These are phyloP conservation scores for Inga oerstediana DNA, from an alignment of 306 rosid genomes.

Conservation along the genomic window DNA sequence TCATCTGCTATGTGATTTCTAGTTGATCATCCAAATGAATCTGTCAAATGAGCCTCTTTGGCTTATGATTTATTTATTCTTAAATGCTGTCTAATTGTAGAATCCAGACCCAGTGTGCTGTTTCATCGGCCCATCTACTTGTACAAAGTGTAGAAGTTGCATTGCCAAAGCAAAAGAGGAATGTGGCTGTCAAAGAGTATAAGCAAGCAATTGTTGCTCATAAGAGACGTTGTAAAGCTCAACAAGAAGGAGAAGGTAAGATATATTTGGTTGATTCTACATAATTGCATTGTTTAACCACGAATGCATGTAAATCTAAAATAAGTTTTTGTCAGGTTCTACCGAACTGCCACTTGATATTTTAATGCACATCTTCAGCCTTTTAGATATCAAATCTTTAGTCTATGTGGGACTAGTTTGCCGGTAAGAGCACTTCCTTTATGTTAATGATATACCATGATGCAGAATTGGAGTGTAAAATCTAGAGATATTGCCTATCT, in stretches of 20 bases:
- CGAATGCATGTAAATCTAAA: conserved; percentile 20
- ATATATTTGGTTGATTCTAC: not conserved
- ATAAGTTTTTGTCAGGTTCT: conserved; percentile 50
- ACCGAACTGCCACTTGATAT: conserved; percentile 66
- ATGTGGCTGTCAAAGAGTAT: conserved; percentile 64
- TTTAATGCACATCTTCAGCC: conserved; percentile 69
- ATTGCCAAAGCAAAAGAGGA: conserved; percentile 80
- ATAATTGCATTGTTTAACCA: not conserved
- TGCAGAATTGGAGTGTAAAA: not conserved
- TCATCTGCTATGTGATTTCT: not conserved
- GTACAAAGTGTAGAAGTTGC: conserved; percentile 68
- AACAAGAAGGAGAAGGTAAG: conserved; percentile 61
- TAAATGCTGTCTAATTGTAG: conserved; percentile 44
- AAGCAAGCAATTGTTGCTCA: conserved; percentile 80
- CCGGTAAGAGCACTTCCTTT: conserved; percentile 54
- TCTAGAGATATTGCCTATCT: not conserved
- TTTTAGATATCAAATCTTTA: conserved; percentile 71
- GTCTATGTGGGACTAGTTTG: conserved; percentile 61
- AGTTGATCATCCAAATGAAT: conserved; percentile 1
- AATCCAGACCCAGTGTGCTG: conserved; percentile 67
- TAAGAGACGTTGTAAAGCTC: conserved; percentile 66
- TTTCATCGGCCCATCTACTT: conserved; percentile 67
- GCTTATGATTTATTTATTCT: conserved; percentile 11
- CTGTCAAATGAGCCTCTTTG: not conserved
- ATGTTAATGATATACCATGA: conserved; percentile 16